Evolutionary conservation across 1,284 basidiomycete species (phyloP).

Genomic region (Marasmius tenuissimus): DNA sequence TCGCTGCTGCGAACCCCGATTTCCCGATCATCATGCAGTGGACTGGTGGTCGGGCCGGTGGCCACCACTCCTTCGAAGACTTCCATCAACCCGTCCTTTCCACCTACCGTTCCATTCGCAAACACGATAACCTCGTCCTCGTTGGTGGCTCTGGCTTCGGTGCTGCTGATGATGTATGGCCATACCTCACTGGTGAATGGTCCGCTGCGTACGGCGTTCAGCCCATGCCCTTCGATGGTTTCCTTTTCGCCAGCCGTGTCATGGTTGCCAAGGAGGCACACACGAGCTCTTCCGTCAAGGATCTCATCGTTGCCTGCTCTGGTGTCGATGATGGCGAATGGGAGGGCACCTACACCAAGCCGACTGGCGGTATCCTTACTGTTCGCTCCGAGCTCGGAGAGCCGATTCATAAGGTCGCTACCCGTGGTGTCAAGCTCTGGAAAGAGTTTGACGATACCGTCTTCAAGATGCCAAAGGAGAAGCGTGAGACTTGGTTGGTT

Average conservation of each 20-base stretch:
- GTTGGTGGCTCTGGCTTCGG: constrained; percentile 98
- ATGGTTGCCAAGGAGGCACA: constrained; percentile 99
- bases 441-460: constrained; percentile 97
- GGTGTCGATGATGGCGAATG: constrained; percentile 91
- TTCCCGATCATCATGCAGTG: constrained; percentile 99
- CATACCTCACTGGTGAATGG: constrained; percentile 97
- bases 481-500: constrained; percentile 85
- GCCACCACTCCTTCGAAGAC: constrained; percentile 98
- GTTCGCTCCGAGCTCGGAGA: constrained; percentile 98
- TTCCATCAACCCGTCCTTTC: constrained; percentile 95
- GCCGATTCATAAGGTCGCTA: constrained; percentile 99
- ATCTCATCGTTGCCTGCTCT: constrained; percentile 92
- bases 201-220: constrained; percentile 82
- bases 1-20: constrained; percentile 91
- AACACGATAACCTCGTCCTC: constrained; percentile 86
- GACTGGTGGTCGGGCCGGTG: constrained; percentile 99
- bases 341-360: constrained; percentile 95
- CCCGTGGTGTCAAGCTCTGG: constrained; percentile 95
- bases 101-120: constrained; percentile 90
- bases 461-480: constrained; percentile 94
- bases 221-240: constrained; percentile 99
- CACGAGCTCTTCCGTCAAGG: constrained; percentile 92
- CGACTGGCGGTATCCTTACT: constrained; percentile 94
- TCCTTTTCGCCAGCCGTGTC: constrained; percentile 93
- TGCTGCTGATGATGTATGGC: constrained; percentile 94